Base-by-base conservation (phyloP, 164 flowering plant species). In the Kingdonia uniflora region DNA sequence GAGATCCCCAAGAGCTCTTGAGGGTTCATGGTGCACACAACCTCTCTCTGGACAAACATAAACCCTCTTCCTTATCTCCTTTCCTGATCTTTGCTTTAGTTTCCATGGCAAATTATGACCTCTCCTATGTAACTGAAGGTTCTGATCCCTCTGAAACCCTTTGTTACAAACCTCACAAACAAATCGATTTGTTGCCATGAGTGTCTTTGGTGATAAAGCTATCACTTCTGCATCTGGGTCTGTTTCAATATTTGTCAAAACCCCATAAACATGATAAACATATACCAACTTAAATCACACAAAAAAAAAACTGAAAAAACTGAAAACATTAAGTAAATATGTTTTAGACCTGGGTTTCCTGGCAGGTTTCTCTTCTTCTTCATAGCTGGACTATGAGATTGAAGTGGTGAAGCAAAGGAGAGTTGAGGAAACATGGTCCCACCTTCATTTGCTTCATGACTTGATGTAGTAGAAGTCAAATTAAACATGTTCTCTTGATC, bases 41-140 rank as follows among this genome's bases (percentile, higher is more conserved):
- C 69, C 65, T 0, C 65, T 5, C 57, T 90, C 97, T 29, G 97
- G 97, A 68, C 97, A 90, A 14, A 90, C 79, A 59, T 90, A 90
- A 24, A 90, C 97, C 58, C 77, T 80, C 79, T 90, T 90, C 71
- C 68, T 78, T 14, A 79, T 60, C 54, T 86, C 95, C 54, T 75
- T 82, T 69, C 63, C 78, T 16, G 70, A 61, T 53, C 94, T 79
- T 55, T 86, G 95, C 76, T 78, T 86, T 1, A 90, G 74, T 75
- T 90, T 90, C 97, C 97, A 90, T 66, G 97, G 97, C 47, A 90
- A 57, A 41, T 90, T 90, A 58, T 90, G 97, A 10, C 95, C 97
- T 73, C 97, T 76, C 61, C 95, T 76, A 55, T 90, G 97, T 0
- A 90, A 80, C 55, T 90, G 97, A 35, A 90, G 83, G 58, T 90